Conservation (phyloP, 331 rosid genomes). For the Stylosanthes scabra region DNA sequence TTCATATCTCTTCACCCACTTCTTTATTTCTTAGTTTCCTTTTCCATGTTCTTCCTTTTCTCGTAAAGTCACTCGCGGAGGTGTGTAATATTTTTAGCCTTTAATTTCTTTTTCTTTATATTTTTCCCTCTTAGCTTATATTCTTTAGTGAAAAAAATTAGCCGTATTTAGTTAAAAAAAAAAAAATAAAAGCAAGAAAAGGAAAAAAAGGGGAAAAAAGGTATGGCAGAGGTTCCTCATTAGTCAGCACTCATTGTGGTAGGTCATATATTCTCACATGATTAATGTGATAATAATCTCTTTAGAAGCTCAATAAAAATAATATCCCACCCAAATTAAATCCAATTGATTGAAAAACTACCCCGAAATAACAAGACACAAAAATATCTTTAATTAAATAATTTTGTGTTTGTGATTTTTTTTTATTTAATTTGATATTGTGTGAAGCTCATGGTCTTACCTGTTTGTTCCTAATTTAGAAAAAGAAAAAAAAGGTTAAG, state of each 20-base stretch:
- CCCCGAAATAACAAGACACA: not conserved
- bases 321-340: not conserved
- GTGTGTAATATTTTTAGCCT: not conserved
- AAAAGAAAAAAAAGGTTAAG: too few species aligned
- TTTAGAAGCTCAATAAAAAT: not conserved
- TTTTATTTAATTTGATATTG: too few species aligned
- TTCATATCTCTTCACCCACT: not conserved
- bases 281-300: not conserved
- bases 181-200: constrained; percentile 4
- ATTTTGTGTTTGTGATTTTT: too few species aligned
- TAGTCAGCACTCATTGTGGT: constrained; percentile 20
- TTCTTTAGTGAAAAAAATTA: not conserved
- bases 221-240: constrained; percentile 9
- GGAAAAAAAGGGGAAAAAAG: not conserved
- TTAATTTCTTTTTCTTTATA: not conserved
- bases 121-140: too few species aligned
- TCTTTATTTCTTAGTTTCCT: not conserved
- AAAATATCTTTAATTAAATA: not conserved
- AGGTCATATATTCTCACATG: constrained; percentile 43
- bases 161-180: not conserved
- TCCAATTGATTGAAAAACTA: not conserved
- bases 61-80: not conserved
- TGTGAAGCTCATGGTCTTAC: too few species aligned
- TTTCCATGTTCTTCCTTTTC: not conserved
- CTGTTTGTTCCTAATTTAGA: too few species aligned